Evolutionary conservation across 352 stramenopile genomes (phyloP), one percentile per base, ranked within the genome.

Genomic region (Phytophthora crassamura): DNA sequence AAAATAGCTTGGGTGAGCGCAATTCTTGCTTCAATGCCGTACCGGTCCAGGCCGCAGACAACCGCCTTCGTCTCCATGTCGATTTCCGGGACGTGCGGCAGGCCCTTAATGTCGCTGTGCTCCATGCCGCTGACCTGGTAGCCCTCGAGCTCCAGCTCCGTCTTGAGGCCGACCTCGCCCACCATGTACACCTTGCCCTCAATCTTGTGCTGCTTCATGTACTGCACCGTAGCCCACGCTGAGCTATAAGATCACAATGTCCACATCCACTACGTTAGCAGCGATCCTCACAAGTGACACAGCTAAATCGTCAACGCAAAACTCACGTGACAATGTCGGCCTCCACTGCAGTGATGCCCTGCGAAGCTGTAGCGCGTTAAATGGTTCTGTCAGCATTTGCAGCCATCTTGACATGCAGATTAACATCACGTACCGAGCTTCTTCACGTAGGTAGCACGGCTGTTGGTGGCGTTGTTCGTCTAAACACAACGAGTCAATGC

Each of bases 391-490:
- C 25, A 67, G 12, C 18, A 45, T 36, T 25, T 41, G 47, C 18
- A 15, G 39, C 8, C 14, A 38, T 20, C 5, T 14, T n/a, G 11
- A 1, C 3, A 48, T 50, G 2, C 18, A 39, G 7, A 11, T 28
- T 32, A 11, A 35, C 22, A 45, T 12, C 16, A 64, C 67, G 6
- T 53, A 94, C 86, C 84, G n/a, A 95, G 78, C 62, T 93, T 93
- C 72, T 91, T 88, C 47, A 95, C 83, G 72, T 93, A 93, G 12
- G 81, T 81, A 32, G 89, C 83, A 59, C 86, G 75, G 56, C 75
- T 90, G 68, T 89, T 95, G 59, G 84, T 93, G 40, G 86, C 90
- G 74, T 95, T 95, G 72, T 95, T 93, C 36, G 86, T 95, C 86
- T 95, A 54, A 20, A 59, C 30, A 34, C 0, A 20, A 46, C 46